These are phyloP conservation scores for Saturnispora sanitii DNA, from an alignment of 805 yeast genomes.

Conservation along the genomic window DNA sequence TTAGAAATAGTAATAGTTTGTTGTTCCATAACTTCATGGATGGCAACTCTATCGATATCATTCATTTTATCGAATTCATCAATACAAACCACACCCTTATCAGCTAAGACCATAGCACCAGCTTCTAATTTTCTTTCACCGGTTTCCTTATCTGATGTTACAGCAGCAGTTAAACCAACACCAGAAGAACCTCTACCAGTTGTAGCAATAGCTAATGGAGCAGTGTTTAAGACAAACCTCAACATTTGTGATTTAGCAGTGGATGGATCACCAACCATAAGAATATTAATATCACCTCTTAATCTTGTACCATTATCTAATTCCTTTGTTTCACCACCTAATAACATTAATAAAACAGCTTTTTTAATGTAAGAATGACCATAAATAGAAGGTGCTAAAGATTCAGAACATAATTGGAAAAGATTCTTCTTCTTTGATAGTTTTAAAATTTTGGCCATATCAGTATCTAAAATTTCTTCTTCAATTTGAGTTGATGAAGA, in stretches of 20 bases:
- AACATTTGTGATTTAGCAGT: slow-evolving; percentile 96
- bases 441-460: slow-evolving; percentile 77
- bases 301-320: slow-evolving; percentile 91
- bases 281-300: slow-evolving; percentile 92
- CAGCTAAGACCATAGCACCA: slow-evolving; percentile 99
- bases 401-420: slow-evolving; percentile 70
- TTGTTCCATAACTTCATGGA: slow-evolving; percentile 99
- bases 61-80: slow-evolving; percentile 99
- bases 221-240: slow-evolving; percentile 89
- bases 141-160: slow-evolving; percentile 90
- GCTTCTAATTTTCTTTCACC: slow-evolving; percentile 96
- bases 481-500: slow-evolving; percentile 60
- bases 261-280: slow-evolving; percentile 98
- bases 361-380: slow-evolving; percentile 87
- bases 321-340: slow-evolving; percentile 93
- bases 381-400: slow-evolving; percentile 92
- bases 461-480: slow-evolving; percentile 67
- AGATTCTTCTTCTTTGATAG: slow-evolving; percentile 61
- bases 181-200: slow-evolving; percentile 99
- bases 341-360: slow-evolving; percentile 80
- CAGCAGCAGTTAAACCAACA: slow-evolving; percentile 98
- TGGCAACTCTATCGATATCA: slow-evolving; percentile 93
- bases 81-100: slow-evolving; percentile 93
- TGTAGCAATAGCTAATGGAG: slow-evolving; percentile 91
- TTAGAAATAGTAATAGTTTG: slow-evolving; percentile 97